Base-by-base conservation (phyloP, 768 basidiomycete species). In the Leccinum olivaceopallidum region DNA sequence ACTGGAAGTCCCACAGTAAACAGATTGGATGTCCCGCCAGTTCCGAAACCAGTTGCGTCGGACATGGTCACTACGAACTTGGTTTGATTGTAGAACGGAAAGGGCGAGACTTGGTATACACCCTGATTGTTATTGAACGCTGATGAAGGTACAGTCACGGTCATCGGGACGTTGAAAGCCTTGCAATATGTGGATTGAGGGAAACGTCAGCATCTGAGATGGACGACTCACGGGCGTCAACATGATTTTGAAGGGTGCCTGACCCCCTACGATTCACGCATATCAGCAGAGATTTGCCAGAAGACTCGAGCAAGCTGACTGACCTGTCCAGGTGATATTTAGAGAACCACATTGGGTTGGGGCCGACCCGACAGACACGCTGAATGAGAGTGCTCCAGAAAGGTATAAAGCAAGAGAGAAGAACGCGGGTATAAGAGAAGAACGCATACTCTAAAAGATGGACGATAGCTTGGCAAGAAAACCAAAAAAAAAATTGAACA, bases 41-140 rank as follows among this genome's bases (percentile, higher is more conserved):
- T 77, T 48, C 76, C 88, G 68, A 87, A 90, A 1, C 88, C 89
- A 28, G 81, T 82, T 18, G 84, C 77, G 68, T 92, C 90, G 28
- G 87, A 91, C 86, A 92, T 88, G 37, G 83, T 80, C 20, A 87
- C 60, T 13, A 90, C 54, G 53, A 90, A 76, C 56, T 75, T 70
- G 18, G 77, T 68, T 30, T 66, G 73, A 9, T 75, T 66, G 13
- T 69, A 32, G 51, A 86, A 73, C 3, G 79, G 77, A 13, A 90
- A 63, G 60, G 77, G 78, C 0, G 73, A 50, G 32, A 80, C 68
- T 13, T 79, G 73, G 68, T 78, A 89, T 1, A 80, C 79, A 54
- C 87, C 87, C 60, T 79, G 60, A 53, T 82, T 82, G 75, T 82
- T 77, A 68, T 56, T 79, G 69, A 82, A 85, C 5, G 85, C 80